Base-by-base conservation (phyloP, 306 rosid species). In the Rosa persica region DNA sequence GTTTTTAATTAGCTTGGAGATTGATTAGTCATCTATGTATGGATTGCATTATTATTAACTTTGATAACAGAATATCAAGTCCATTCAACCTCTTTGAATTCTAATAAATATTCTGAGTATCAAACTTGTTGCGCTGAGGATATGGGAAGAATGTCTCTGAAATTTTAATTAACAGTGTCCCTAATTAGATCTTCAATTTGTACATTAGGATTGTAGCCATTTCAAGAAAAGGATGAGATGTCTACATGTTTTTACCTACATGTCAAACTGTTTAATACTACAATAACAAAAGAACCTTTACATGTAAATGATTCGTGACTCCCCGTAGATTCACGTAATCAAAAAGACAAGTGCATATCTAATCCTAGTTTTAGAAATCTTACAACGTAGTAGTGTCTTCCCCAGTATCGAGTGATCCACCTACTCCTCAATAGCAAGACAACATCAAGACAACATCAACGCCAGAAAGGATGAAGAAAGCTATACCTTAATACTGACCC, bases 381-480 rank as follows among this genome's bases (percentile, higher is more conserved):
- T 67, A 52, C 42, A 67, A 11, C 51, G 9, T 27, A 0, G 22
- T 5, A 51, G 67, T 54, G 69, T 54, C 44, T n/a, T 17, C n/a
- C 8, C 17, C 34, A n/a, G 22, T 20, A 12, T 4, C 6, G 42
- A 15, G 55, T 15, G 38, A 38, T 71, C 42, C 52, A 67, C 80
- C 73, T 34, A n/a, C 39, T 25, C 54, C 5, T 51, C 25, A 27
- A 15, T 42, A 25, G 54, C 57, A 58, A 25, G 70, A 42, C 68
- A 70, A 64, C 55, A 17, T 51, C 57, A 58, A 25, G 70, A 42
- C 68, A 70, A 64, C 55, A 17, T 51, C 71, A 76, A 67, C 77
- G 62, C 81, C 82, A 83, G 71, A 78, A 47, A 79, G 72, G 47
- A 67, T 57, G 48, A 67, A 57, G 42, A 67, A 46, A 75, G 40